These are phyloP conservation scores for Tetracladium maxilliforme DNA, from an alignment of 2,329 filamentous ascomycete genomes.

Conservation along the genomic window DNA sequence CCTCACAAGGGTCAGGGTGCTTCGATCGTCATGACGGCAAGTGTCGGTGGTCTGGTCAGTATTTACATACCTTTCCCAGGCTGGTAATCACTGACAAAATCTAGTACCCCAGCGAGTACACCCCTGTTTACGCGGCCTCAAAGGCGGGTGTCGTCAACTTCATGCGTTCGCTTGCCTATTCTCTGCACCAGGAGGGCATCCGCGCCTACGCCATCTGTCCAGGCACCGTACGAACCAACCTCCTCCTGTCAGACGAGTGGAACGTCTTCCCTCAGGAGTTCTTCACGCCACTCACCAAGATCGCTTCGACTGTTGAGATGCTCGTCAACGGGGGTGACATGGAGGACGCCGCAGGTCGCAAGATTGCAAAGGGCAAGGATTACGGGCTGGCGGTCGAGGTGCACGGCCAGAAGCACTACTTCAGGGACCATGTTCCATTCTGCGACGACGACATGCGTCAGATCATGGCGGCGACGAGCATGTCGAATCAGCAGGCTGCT, in stretches of 20 bases:
- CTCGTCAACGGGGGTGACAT: constrained; percentile 10
- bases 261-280: constrained; percentile 14
- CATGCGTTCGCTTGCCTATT: constrained; percentile 15
- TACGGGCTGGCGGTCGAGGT: constrained; percentile 14
- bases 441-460: constrained; percentile 12
- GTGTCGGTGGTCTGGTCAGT: too few species aligned
- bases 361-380: constrained; percentile 7
- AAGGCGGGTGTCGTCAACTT: constrained; percentile 18
- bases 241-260: constrained; percentile 13
- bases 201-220: constrained; percentile 17
- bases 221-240: constrained; percentile 15
- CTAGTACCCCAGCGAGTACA: constrained; percentile 13
- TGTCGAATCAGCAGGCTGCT: too few species aligned
- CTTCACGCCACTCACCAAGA: constrained; percentile 13
- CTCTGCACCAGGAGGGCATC: constrained; percentile 12
- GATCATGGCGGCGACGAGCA: too few species aligned
- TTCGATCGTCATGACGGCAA: too few species aligned
- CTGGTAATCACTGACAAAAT: constrained; percentile 2
- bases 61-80: too few species aligned
- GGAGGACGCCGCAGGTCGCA: constrained; percentile 10
- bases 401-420: constrained; percentile 16
- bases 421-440: constrained; percentile 9
- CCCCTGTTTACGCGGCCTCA: constrained; percentile 16
- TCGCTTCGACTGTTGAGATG: constrained; percentile 12
- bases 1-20: constrained; percentile 6